Evolutionary conservation across 2,329 filamentous ascomycete species (phyloP), one percentile per base, ranked within the genome.

Genomic region (Magnaporthiopsis rhizophila): DNA sequence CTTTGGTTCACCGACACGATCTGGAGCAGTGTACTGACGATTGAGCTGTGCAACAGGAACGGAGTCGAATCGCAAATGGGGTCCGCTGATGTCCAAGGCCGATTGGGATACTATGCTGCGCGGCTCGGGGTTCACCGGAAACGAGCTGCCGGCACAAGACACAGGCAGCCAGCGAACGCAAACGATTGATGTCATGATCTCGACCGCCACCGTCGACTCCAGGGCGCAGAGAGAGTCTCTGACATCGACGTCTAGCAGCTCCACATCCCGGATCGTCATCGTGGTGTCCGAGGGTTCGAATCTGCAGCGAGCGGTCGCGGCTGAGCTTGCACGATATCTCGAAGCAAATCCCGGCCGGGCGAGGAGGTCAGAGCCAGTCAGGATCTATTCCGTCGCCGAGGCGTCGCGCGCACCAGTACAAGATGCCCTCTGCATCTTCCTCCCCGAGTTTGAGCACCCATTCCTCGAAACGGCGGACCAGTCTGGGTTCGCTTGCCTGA

Each of bases 101-200:
- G 38, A 53, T 9, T 62, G 61, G 36, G 45, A 53, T 12, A 6
- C 8, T 7, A 15, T 12, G 13, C 45, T 62, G 12, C 26, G 68
- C 13, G 62, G 63, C 13, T 67, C 66, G 1, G 68, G 68, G 0
- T 72, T 72, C 63, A 65, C 58, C 9, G 58, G 58, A 12, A 60
- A 28, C 32, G 58, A 60, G 26, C 21, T 60, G 26, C 26, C 58
- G 9, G 21, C 21, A 2, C 8, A 12, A 3, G 30, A 38, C 4
- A 1, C 2, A 18, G 32, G 21, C 5, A 9, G 21, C 28, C 30
- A 60, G 3, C 12, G 2, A 6, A 38, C 26, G 12, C 58, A 60
- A 21, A 53, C 45, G 0, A 53, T 53, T 2, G n/a, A 18, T 7
- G 45, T 53, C 45, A 53, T 53, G 21, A 53, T 53, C 21, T 53